Evolutionary conservation across 1,284 basidiomycete species (phyloP).

Genomic region (Apiotrichum gamsii): DNA sequence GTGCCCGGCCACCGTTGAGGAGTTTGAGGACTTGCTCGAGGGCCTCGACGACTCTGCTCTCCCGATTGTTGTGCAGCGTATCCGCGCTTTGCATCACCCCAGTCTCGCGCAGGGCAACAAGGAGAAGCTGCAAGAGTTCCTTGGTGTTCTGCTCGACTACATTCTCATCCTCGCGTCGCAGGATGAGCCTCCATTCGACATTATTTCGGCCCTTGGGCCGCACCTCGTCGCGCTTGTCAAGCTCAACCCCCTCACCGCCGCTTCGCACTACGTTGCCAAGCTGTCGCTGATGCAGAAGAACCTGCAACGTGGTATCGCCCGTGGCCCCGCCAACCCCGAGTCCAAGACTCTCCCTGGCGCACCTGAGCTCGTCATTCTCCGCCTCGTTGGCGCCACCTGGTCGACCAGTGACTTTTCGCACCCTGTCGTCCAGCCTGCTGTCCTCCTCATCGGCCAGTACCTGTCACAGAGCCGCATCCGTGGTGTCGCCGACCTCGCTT

Average conservation of each 20-base stretch:
- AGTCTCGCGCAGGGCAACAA: slow-evolving; percentile 88
- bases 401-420: slow-evolving; percentile 93
- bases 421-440: slow-evolving; percentile 76
- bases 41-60: slow-evolving; percentile 64
- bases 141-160: slow-evolving; percentile 84
- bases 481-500: slow-evolving; percentile 65
- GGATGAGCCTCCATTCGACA: slow-evolving; percentile 55
- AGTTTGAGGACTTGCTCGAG: slow-evolving; percentile 76
- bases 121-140: slow-evolving; percentile 76
- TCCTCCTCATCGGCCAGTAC: slow-evolving; percentile 85
- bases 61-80: slow-evolving; percentile 79
- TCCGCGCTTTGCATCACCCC: slow-evolving; percentile 84
- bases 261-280: slow-evolving; percentile 75
- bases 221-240: slow-evolving; percentile 75
- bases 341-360: slow-evolving; percentile 83
- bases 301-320: slow-evolving; percentile 72
- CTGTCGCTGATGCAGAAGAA: slow-evolving; percentile 91
- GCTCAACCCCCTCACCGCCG: slow-evolving; percentile 72
- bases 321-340: slow-evolving; percentile 59
- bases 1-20: slow-evolving; percentile 78
- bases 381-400: slow-evolving; percentile 77
- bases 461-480: slow-evolving; percentile 77
- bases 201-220: slow-evolving; percentile 64
- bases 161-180: slow-evolving; percentile 69
- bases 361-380: slow-evolving; percentile 74